Conservation (phyloP, 2,329 filamentous ascomycete species). For the Exserohilum rostratum region DNA sequence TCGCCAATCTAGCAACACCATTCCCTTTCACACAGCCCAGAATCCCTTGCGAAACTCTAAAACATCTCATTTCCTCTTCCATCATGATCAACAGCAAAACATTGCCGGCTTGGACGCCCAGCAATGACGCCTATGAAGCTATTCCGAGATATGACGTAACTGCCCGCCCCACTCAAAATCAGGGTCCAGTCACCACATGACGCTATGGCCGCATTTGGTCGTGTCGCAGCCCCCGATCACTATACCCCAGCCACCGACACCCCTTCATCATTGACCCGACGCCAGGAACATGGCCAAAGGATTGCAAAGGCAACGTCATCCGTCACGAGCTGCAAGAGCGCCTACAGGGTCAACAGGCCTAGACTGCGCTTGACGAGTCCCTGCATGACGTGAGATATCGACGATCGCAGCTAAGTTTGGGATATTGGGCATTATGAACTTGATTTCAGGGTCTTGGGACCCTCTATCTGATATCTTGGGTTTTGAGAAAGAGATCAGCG, state of each 20-base stretch:
- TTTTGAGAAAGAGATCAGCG: not conserved
- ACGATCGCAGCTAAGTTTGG: conserved; percentile 18
- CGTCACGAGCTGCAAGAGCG: conserved; percentile 16
- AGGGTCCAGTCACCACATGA: conserved; percentile 8
- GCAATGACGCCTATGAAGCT: conserved; percentile 22
- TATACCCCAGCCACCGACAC: conserved; percentile 14
- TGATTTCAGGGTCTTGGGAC: conserved; percentile 24
- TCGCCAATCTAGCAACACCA: not conserved
- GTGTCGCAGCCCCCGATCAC: conserved; percentile 3
- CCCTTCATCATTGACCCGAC: conserved; percentile 10
- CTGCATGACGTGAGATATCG: conserved; percentile 35
- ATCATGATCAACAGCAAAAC: conserved; percentile 4
- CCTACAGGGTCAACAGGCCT: not conserved
- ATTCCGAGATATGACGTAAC: conserved; percentile 29
- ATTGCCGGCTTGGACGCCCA: not conserved
- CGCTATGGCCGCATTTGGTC: conserved; percentile 21
- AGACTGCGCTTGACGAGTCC: conserved; percentile 14
- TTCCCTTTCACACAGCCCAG: not conserved
- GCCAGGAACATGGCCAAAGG: not conserved
- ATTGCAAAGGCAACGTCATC: conserved; percentile 21
- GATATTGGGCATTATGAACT: conserved; percentile 21
- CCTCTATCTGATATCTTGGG: not conserved
- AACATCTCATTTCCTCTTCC: not conserved
- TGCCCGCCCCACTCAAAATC: not conserved
- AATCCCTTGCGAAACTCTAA: not conserved